These are phyloP conservation scores for Phytophthora sojae DNA, from an alignment of 352 stramenopile genomes.

Conservation along the genomic window DNA sequence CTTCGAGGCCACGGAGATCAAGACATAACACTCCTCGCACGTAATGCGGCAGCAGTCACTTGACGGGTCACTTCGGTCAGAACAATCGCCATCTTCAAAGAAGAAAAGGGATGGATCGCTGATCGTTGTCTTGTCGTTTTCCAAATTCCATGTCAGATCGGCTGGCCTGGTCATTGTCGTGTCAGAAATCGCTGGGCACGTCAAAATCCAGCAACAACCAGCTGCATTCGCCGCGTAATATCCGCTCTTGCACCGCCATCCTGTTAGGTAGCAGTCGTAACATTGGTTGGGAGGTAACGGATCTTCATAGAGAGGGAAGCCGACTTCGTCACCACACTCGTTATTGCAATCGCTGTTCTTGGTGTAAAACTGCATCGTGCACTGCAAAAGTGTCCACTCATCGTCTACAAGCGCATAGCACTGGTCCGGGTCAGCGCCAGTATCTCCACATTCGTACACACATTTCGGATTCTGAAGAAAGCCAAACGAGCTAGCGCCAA, in stretches of 20 bases:
- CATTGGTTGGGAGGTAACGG: conserved; percentile 1
- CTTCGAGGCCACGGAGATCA: background rate
- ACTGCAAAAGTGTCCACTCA: background rate
- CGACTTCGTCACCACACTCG: conserved; percentile 4
- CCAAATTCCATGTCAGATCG: too few species aligned
- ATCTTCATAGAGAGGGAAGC: background rate
- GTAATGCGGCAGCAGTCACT: conserved; percentile 6
- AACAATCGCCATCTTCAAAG: too few species aligned
- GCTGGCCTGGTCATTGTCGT: background rate
- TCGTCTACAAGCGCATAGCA: background rate
- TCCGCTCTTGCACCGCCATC: background rate
- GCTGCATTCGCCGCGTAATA: conserved; percentile 2
- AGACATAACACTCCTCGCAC: conserved; percentile 1
- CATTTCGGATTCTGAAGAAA: background rate
- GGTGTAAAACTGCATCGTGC: background rate
- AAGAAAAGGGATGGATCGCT: too few species aligned
- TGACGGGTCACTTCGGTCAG: too few species aligned
- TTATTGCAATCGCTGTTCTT: background rate
- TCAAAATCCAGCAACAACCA: background rate
- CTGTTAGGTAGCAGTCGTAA: background rate
- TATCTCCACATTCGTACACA: background rate
- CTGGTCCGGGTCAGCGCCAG: background rate
- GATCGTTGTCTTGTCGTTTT: too few species aligned
- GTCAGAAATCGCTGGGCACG: background rate
- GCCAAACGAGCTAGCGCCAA: background rate